Evolutionary conservation across 176 grass and related monocot species (phyloP).

Genomic region (Oryza meridionalis): DNA sequence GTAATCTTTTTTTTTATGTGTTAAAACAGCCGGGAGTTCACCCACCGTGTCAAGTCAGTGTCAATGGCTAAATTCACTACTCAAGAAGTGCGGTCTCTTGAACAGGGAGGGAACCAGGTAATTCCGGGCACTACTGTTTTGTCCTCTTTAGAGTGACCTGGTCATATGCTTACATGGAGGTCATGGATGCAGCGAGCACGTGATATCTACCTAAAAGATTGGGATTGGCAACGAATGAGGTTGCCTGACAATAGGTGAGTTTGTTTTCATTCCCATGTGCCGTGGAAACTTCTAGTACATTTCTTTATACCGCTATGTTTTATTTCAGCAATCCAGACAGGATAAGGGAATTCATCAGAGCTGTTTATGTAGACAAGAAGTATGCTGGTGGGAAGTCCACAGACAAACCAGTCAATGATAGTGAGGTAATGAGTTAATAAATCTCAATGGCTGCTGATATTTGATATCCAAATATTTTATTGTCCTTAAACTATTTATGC

Average conservation of each 20-base stretch:
- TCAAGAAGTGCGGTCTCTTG: constrained; percentile 81
- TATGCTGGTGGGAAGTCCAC: constrained; percentile 68
- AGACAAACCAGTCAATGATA: constrained; percentile 52
- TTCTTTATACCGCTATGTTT: constrained; percentile 37
- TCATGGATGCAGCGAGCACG: constrained; percentile 70
- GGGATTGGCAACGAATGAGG: constrained; percentile 97
- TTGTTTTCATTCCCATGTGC: not conserved
- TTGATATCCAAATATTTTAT: constrained; percentile 27
- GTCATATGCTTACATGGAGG: constrained; percentile 16
- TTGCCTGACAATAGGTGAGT: constrained; percentile 84
- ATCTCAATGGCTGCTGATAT: not conserved
- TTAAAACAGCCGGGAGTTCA: constrained; percentile 83
- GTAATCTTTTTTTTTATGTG: constrained; percentile 5
- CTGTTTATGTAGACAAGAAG: constrained; percentile 98
- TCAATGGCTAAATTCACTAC: constrained; percentile 94
- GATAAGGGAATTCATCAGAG: constrained; percentile 95
- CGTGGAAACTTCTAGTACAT: constrained; percentile 3
- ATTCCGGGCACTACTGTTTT: constrained; percentile 8
- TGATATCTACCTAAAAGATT: constrained; percentile 84
- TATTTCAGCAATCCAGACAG: constrained; percentile 81
- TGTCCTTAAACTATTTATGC: constrained; percentile 26
- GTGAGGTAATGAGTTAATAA: constrained; percentile 58
- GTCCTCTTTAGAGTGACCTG: not conserved
- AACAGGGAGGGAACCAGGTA: constrained; percentile 98
- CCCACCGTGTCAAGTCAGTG: constrained; percentile 96